Percentiles rank a stretch among this genome's conserved stretches.
Conservation (phyloP, 1,139 yeast species). For the Geotrichum fermentans region DNA sequence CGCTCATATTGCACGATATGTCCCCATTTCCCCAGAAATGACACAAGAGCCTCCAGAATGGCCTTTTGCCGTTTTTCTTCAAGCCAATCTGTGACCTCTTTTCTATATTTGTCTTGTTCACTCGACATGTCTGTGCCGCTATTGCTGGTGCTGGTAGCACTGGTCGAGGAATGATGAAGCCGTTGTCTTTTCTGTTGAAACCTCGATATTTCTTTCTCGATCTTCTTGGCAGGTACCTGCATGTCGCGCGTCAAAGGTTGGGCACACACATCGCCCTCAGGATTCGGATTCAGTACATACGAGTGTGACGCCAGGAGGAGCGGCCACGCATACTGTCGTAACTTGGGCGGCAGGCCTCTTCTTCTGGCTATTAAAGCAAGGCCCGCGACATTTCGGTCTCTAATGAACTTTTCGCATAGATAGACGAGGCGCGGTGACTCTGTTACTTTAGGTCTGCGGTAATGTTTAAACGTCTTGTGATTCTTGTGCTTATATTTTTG, state of each 20-base stretch:
- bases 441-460: conserved; percentile 36
- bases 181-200: conserved; percentile 22
- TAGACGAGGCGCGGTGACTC: conserved; percentile 36
- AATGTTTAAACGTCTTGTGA: conserved; percentile 33
- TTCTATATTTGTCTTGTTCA: not conserved
- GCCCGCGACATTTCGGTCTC: conserved; percentile 54
- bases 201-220: conserved; percentile 34
- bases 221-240: conserved; percentile 28
- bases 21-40: conserved; percentile 75
- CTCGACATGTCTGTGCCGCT: not conserved
- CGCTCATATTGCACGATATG: conserved; percentile 69
- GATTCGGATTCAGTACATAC: conserved; percentile 50
- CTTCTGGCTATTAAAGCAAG: conserved; percentile 77
- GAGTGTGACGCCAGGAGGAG: conserved; percentile 75
- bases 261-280: not conserved
- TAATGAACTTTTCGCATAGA: conserved; percentile 41
- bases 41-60: conserved; percentile 56
- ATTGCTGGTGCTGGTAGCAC: not conserved
- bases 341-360: conserved; percentile 77
- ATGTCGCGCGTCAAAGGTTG: not conserved
- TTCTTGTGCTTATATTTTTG: not conserved
- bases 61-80: conserved; percentile 22
- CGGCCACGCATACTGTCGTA: conserved; percentile 83
- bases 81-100: not conserved
- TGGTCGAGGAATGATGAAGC: not conserved